phyloP scores from a whole-genome alignment of 495 filamentous ascomycete species.

The Hypoxylon fragiforme region DNA sequence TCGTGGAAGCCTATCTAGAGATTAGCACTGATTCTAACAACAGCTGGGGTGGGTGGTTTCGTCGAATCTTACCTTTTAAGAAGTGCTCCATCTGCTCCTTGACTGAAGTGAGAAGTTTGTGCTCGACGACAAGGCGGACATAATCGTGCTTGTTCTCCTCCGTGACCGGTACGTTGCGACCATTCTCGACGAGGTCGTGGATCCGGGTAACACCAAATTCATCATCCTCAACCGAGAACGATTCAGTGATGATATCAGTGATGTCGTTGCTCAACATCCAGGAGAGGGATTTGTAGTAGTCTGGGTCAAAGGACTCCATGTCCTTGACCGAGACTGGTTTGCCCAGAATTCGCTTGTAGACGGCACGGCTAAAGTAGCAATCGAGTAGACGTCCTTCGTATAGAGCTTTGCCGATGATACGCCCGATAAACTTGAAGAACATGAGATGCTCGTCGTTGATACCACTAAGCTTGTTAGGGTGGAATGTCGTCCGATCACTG shows the following conservation, averaged over 20 bases:
- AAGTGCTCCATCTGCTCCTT: slow-evolving; percentile 94
- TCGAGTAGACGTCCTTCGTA: slow-evolving; percentile 96
- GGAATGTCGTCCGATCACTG: slow-evolving; percentile 98
- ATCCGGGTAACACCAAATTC: slow-evolving; percentile 87
- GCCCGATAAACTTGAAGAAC: slow-evolving; percentile 99
- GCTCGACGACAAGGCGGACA: slow-evolving; percentile 89
- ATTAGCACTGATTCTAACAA: slow-evolving; percentile 27
- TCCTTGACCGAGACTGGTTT: slow-evolving; percentile 96
- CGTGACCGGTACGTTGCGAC: slow-evolving; percentile 89
- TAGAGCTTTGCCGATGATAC: slow-evolving; percentile 97
- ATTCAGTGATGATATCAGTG: slow-evolving; percentile 98
- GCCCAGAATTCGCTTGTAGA: slow-evolving; percentile 96
- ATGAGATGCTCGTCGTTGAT: slow-evolving; percentile 94
- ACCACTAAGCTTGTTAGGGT: slow-evolving; percentile 88
- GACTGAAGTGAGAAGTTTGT: slow-evolving; percentile 87
- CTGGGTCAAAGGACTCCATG: slow-evolving; percentile 97
- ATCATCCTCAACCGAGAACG: slow-evolving; percentile 90
- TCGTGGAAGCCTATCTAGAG: slow-evolving; percentile 81
- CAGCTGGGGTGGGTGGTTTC: neutral
- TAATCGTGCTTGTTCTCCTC: slow-evolving; percentile 99
- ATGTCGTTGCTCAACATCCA: slow-evolving; percentile 99
- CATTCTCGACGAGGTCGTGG: slow-evolving; percentile 84
- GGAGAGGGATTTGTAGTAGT: slow-evolving; percentile 98
- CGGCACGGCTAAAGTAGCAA: slow-evolving; percentile 97
- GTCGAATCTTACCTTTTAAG: slow-evolving; percentile 69